These are phyloP conservation scores for Hura crepitans DNA, from an alignment of 441 rosid species.

Conservation along the genomic window DNA sequence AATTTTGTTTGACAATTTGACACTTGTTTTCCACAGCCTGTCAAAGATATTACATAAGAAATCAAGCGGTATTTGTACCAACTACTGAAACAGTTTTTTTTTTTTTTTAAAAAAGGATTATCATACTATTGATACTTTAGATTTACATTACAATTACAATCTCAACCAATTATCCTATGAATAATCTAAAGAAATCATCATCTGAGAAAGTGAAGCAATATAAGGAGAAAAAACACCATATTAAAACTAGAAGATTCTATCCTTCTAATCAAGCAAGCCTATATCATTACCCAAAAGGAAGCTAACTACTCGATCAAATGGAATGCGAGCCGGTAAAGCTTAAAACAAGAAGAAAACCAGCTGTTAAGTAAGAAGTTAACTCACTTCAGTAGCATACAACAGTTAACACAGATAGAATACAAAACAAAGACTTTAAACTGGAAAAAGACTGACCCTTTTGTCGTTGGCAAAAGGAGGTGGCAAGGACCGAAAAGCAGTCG, in stretches of 20 bases:
- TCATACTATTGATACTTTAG: background rate
- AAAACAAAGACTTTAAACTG: background rate
- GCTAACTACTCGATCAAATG: background rate
- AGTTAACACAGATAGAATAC: background rate
- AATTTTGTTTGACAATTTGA: conserved; percentile 24
- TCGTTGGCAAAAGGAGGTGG: conserved; percentile 20
- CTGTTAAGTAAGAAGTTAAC: background rate
- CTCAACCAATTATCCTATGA: background rate
- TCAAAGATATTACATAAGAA: conserved; percentile 13
- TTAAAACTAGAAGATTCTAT: background rate
- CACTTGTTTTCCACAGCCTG: conserved; percentile 36
- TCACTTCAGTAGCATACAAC: background rate
- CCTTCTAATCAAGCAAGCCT: background rate
- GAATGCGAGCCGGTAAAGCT: background rate
- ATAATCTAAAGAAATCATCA: background rate
- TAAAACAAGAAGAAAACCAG: conserved; percentile 2
- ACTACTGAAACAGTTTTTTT: background rate
- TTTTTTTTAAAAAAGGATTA: background rate
- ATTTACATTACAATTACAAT: background rate
- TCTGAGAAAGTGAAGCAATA: background rate
- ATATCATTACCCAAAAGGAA: background rate
- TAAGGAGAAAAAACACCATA: background rate
- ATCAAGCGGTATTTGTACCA: background rate
- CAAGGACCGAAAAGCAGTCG: conserved; percentile 14
- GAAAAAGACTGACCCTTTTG: conserved; percentile 21